Percentiles rank a stretch among this genome's conserved stretches.
phyloP scores from a whole-genome alignment of 106 monocot species.

The Dendrobium catenatum region DNA sequence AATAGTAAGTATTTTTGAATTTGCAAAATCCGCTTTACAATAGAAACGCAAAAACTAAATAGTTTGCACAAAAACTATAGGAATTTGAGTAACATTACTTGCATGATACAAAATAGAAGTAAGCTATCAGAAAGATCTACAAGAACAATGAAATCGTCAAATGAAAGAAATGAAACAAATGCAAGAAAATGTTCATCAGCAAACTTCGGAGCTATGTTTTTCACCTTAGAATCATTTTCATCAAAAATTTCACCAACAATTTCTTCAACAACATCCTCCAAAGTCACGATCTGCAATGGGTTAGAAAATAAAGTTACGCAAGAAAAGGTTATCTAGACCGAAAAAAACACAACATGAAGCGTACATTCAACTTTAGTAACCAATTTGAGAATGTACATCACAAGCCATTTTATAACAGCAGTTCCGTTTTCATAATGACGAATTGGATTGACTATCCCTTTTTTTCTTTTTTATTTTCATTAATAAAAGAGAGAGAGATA shows the following conservation, averaged over 20 bases:
- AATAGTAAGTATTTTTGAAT: background rate
- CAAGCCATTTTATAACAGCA: background rate
- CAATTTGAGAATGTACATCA: background rate
- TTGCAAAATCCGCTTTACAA: background rate
- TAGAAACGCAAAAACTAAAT: background rate
- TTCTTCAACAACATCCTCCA: constrained; percentile 99
- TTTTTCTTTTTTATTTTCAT: no score
- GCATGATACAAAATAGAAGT: background rate
- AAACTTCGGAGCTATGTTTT: background rate
- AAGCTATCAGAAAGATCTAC: background rate
- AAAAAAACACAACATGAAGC: background rate
- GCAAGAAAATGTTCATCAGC: background rate
- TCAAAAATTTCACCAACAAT: constrained; percentile 99
- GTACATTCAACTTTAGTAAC: background rate
- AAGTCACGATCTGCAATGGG: constrained; percentile 78
- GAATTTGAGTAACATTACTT: background rate
- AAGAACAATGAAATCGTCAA: background rate
- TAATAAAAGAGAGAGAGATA: no score
- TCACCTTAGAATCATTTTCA: constrained; percentile 99
- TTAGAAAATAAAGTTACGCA: background rate
- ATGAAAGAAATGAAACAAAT: background rate
- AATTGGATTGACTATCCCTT: no score
- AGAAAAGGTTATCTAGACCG: background rate
- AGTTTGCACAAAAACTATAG: background rate
- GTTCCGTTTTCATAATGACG: background rate